A percentile compares a stretch with the other conserved stretches of the same genome.
Evolutionary conservation across 108 stramenopile species (phyloP).

Genomic region (Cyclotella baltica): DNA sequence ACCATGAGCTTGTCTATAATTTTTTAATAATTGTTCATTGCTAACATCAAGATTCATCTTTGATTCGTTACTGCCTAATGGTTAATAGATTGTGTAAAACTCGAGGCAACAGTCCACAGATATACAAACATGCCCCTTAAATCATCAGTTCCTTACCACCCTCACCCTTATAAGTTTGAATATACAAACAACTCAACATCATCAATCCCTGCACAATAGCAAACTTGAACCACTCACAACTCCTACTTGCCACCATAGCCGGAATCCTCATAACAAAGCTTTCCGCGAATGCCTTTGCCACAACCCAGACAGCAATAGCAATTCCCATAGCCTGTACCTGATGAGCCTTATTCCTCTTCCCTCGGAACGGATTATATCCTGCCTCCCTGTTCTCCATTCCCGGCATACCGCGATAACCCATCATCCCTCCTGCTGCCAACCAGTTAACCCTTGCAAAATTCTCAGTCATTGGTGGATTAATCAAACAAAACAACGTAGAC

Average conservation of each 20-base stretch:
- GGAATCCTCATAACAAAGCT: conserved; percentile 39
- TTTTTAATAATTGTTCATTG: no score
- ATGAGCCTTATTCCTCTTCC: conserved; percentile 59
- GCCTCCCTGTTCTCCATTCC: conserved; percentile 52
- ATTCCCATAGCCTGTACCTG: conserved; percentile 57
- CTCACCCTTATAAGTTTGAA: conserved; percentile 61
- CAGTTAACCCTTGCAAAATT: conserved; percentile 74
- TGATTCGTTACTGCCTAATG: no score
- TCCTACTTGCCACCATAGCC: conserved; percentile 51
- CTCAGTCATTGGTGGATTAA: conserved; percentile 68
- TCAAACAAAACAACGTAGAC: conserved; percentile 65
- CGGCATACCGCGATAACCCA: conserved; percentile 82
- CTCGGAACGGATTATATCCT: conserved; percentile 50
- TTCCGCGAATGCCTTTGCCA: conserved; percentile 43
- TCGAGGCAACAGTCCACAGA: background rate
- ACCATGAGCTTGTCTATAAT: no score
- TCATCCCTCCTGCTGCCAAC: conserved; percentile 79
- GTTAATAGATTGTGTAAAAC: background rate
- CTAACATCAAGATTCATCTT: no score
- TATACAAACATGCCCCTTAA: background rate
- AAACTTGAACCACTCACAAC: conserved; percentile 51
- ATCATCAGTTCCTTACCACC: conserved; percentile 42
- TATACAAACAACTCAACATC: conserved; percentile 30
- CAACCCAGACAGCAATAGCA: conserved; percentile 40
- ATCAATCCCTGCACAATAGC: conserved; percentile 55